Evolutionary conservation across 306 rosid genomes (phyloP), one percentile per base, ranked within the genome.

Genomic region (Luffa acutangula): DNA sequence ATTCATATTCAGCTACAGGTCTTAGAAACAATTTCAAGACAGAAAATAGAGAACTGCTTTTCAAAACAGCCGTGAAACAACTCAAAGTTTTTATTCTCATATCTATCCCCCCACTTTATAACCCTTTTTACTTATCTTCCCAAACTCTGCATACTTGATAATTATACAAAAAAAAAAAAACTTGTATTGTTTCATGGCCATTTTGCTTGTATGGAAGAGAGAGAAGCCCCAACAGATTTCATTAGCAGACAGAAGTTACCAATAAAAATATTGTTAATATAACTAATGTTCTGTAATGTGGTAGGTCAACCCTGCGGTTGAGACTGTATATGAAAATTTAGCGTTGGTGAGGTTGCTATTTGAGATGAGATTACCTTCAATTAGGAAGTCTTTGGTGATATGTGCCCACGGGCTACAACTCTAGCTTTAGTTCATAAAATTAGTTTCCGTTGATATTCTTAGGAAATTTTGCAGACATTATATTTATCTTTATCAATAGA

Each of bases 251-350:
- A 8, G n/a, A 59, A 77, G 21, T 33, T 57, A 11, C 14, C 63
- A 12, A 58, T 18, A 7, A 45, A 66, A 41, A 13, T 31, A 10
- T 34, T 31, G 75, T 57, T 63, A 34, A 78, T 63, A 48, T 63
- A 21, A 78, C 73, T 43, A 78, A 63, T 63, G 20, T 45, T 46
- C 43, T 78, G 74, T 15, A 25, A 1, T 76, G 52, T 89, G 84
- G 88, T 85, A 94, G 98, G 97, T 94, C 80, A 91, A 97, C 11
- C 98, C 96, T 41, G 97, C 92, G 75, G 98, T 92, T 79, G 98
- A 94, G 85, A 94, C 98, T 72, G 98, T 97, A 84, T 92, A 92
- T 82, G 98, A 94, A 86, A 92, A 89, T 65, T 31, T 94, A 79
- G 82, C 92, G 59, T 94, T 94, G 70, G 97, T 92, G 89, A 92